Conservation (phyloP, 129 eudicot species). For the Helichrysum umbraculigerum region DNA sequence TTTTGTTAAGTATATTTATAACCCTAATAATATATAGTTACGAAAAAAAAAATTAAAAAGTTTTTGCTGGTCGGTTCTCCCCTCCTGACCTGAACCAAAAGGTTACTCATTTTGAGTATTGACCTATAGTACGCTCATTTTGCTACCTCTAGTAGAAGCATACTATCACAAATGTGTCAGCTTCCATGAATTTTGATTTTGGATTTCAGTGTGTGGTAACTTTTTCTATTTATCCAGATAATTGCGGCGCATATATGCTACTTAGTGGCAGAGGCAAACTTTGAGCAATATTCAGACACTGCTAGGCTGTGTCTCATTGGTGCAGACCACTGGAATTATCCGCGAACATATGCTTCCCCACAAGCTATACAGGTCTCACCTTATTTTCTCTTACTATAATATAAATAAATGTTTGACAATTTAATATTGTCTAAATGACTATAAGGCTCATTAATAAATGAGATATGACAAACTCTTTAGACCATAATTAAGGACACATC, state of each 20-base stretch:
- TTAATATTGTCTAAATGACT: not conserved
- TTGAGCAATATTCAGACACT: conserved; percentile 84
- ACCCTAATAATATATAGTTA: not conserved
- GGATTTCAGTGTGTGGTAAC: not conserved
- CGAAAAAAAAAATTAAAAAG: not conserved
- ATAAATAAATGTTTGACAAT: not conserved
- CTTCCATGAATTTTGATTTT: conserved; percentile 8
- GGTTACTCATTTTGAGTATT: not conserved
- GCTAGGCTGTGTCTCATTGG: conserved; percentile 97
- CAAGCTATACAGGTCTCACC: conserved; percentile 89
- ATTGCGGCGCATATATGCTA: conserved; percentile 98
- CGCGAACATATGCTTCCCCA: conserved; percentile 91
- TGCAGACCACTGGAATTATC: conserved; percentile 87
- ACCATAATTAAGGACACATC: conserved; percentile 8
- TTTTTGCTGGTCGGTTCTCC: not conserved
- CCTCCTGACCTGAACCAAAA: not conserved
- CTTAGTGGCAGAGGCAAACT: conserved; percentile 88
- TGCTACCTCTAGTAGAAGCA: not conserved
- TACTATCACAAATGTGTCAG: conserved; percentile 8
- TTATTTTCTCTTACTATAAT: conserved; percentile 7
- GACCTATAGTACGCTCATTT: not conserved
- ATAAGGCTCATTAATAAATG: not conserved
- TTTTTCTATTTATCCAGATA: conserved; percentile 44
- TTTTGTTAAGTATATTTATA: not conserved
- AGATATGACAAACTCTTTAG: not conserved